A percentile compares a stretch with the other conserved stretches of the same genome.
Evolutionary conservation across 2,329 filamentous ascomycete species (phyloP).

Genomic region (Colletotrichum coccodes): DNA sequence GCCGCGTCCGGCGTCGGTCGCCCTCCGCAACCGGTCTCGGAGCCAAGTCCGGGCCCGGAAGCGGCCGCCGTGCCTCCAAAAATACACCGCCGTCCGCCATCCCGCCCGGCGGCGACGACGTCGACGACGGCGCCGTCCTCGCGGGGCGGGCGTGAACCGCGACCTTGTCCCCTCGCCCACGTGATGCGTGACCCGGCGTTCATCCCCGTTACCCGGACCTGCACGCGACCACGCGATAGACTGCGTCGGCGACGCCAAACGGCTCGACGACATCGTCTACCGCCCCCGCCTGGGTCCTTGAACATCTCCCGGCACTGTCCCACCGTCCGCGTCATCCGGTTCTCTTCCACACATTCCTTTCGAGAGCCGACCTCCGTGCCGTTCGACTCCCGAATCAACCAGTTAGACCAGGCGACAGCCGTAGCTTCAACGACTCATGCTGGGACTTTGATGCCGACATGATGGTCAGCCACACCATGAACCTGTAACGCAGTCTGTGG

Average conservation of each 20-base stretch:
- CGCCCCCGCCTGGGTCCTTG: too few species aligned
- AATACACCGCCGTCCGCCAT: not conserved
- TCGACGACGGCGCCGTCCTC: not conserved
- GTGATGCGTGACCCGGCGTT: constrained; percentile 60
- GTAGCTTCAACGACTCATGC: constrained; percentile 64
- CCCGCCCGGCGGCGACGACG: not conserved
- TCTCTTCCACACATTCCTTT: not conserved
- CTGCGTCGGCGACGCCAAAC: constrained; percentile 58
- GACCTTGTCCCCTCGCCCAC: constrained; percentile 53
- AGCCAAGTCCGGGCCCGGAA: not conserved
- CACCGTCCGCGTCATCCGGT: not conserved
- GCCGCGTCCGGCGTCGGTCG: constrained; percentile 21
- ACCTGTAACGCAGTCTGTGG: constrained; percentile 56
- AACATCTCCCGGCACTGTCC: too few species aligned
- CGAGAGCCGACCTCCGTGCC: not conserved
- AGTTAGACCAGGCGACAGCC: constrained; percentile 46
- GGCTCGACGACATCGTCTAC: constrained; percentile 56
- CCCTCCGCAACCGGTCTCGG: not conserved
- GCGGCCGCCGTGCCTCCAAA: not conserved
- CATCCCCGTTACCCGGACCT: constrained; percentile 55
- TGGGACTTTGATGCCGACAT: constrained; percentile 60
- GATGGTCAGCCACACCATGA: constrained; percentile 54
- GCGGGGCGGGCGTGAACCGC: too few species aligned
- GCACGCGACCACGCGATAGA: constrained; percentile 57
- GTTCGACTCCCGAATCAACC: too few species aligned